A percentile compares a stretch with the other conserved stretches of the same genome.
phyloP scores from a whole-genome alignment of 2,329 filamentous ascomycete genomes.

The Fusarium mangiferae region DNA sequence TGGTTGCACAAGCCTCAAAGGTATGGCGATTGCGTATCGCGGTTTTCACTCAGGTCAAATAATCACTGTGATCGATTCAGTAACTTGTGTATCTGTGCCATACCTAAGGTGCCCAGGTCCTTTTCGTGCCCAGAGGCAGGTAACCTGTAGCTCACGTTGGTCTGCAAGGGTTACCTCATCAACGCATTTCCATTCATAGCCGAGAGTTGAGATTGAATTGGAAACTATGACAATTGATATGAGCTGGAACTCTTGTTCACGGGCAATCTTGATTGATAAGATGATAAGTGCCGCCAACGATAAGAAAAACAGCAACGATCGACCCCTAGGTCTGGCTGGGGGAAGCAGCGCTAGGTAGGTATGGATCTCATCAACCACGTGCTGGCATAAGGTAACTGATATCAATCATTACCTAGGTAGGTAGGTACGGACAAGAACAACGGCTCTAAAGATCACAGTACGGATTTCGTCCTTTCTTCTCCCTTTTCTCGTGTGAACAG shows the following conservation, averaged over 20 bases:
- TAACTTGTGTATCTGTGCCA: not conserved
- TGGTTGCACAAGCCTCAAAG: not conserved
- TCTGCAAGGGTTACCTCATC: not conserved
- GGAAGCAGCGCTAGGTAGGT: not conserved
- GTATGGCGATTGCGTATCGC: not conserved
- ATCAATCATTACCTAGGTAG: not conserved
- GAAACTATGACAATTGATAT: not conserved
- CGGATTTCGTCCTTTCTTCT: not conserved
- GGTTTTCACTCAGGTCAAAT: not conserved
- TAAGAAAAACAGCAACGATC: constrained; percentile 19
- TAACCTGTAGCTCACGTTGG: not conserved
- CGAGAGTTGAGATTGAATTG: not conserved
- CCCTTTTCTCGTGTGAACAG: not conserved
- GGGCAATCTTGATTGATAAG: constrained; percentile 17
- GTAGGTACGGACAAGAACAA: not conserved
- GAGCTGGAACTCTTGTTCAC: not conserved
- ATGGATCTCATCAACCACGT: constrained; percentile 1
- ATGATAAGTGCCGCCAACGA: constrained; percentile 6
- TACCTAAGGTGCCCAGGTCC: too few relatives aligned
- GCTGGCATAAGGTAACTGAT: not conserved
- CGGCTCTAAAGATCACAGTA: not conserved
- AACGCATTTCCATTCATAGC: not conserved
- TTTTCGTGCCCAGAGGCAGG: not conserved
- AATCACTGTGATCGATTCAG: not conserved
- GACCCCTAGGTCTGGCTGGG: not conserved